phyloP scores from a whole-genome alignment of 331 rosid genomes.

The Saraca asoca region DNA sequence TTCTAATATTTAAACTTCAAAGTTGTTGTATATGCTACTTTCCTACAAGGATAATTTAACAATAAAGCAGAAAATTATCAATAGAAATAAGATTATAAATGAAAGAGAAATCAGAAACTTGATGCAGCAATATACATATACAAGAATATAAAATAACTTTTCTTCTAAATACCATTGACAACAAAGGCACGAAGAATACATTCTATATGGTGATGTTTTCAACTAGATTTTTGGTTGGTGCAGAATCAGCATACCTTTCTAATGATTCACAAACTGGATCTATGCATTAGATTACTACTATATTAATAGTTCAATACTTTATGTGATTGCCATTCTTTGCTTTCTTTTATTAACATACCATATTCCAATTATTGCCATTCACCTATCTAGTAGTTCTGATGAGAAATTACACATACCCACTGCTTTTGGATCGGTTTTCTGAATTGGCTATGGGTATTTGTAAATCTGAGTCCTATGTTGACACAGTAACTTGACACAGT shows the following conservation, averaged over 20 bases:
- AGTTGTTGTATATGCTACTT: not conserved
- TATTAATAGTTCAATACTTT: not conserved
- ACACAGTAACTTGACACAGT: not conserved
- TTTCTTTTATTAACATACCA: not conserved
- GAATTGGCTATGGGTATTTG: not conserved
- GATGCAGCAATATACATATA: not conserved
- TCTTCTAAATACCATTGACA: constrained; percentile 1
- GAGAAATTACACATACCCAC: not conserved
- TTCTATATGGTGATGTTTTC: constrained; percentile 6
- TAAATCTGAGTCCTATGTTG: not conserved
- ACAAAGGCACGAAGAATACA: not conserved
- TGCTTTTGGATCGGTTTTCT: not conserved
- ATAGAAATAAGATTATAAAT: constrained; percentile 1
- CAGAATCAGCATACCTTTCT: not conserved
- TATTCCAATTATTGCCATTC: not conserved
- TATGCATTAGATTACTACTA: not conserved
- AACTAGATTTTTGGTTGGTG: not conserved
- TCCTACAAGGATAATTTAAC: not conserved
- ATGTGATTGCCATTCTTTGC: not conserved
- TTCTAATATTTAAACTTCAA: constrained; percentile 17
- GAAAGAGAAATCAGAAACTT: not conserved
- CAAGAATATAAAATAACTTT: constrained; percentile 19
- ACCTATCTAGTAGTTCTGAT: not conserved
- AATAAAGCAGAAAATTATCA: not conserved
- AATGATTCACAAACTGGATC: not conserved